Evolutionary conservation across 2,329 filamentous ascomycete genomes (phyloP).

Genomic region (Fonsecaea pedrosoi): DNA sequence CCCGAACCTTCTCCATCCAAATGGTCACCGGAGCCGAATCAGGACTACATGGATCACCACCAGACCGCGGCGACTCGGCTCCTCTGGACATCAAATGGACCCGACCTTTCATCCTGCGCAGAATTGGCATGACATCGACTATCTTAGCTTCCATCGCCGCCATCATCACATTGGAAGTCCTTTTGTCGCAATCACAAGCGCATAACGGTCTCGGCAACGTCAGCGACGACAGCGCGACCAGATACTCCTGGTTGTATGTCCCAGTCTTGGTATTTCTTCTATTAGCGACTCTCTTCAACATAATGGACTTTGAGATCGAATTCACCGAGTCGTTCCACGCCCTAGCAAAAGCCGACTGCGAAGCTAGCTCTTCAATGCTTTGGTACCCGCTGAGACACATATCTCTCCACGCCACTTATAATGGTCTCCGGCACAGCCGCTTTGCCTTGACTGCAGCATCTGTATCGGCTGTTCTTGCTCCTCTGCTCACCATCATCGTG

Average conservation of each 20-base stretch:
- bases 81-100: constrained; percentile 26
- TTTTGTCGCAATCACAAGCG: constrained; percentile 28
- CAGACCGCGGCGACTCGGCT: neutral
- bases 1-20: constrained; percentile 29
- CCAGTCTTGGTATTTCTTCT: constrained; percentile 37
- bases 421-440: constrained; percentile 28
- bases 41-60: neutral
- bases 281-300: constrained; percentile 34
- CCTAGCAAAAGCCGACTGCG: constrained; percentile 28
- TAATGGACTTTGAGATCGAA: constrained; percentile 36
- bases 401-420: constrained; percentile 28
- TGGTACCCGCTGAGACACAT: constrained; percentile 32
- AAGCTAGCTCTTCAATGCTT: constrained; percentile 28
- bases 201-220: constrained; percentile 31
- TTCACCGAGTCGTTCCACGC: constrained; percentile 31
- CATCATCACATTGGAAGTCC: constrained; percentile 29
- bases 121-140: constrained; percentile 27
- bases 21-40: constrained; percentile 10
- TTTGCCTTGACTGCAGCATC: constrained; percentile 37
- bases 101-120: constrained; percentile 30
- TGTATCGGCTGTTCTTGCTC: constrained; percentile 36
- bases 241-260: constrained; percentile 40
- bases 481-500: constrained; percentile 40
- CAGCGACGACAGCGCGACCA: constrained; percentile 18
- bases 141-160: constrained; percentile 28